Conservation (phyloP, 169 alveolate genomes). For the Miamiensis avidus region DNA sequence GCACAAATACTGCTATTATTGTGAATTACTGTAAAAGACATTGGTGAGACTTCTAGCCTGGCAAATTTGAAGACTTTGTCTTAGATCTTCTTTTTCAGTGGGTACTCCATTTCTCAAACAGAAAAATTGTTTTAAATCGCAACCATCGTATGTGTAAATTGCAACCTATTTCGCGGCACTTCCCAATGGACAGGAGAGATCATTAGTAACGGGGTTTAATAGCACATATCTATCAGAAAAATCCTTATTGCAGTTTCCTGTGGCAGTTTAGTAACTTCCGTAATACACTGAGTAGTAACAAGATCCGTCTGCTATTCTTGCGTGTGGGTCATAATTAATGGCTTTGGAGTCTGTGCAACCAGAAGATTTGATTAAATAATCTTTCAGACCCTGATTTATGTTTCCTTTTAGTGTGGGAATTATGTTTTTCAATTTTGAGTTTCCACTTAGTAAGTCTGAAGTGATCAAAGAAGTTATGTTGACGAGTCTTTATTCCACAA, state of each 20-base stretch:
- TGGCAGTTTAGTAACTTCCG: neutral
- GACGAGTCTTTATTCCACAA: neutral
- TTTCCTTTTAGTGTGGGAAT: neutral
- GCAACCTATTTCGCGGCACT: neutral
- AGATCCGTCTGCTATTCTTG: neutral
- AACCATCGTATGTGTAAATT: neutral
- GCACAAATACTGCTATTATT: neutral
- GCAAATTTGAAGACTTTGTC: neutral
- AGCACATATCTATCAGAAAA: neutral
- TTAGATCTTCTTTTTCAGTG: neutral
- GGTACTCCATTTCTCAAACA: neutral
- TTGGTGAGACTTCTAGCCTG: neutral
- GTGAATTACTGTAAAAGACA: neutral
- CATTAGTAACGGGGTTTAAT: neutral
- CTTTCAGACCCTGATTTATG: neutral
- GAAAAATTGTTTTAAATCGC: neutral
- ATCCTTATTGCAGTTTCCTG: neutral
- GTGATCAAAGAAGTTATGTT: no score
- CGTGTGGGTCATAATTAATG: neutral
- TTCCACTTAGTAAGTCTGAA: no score
- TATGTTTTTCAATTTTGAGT: neutral
- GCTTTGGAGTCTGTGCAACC: neutral
- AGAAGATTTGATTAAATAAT: neutral
- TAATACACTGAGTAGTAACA: neutral
- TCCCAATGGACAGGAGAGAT: neutral